Evolutionary conservation across 805 yeast genomes (phyloP).

Genomic region (Starmerella floricola): DNA sequence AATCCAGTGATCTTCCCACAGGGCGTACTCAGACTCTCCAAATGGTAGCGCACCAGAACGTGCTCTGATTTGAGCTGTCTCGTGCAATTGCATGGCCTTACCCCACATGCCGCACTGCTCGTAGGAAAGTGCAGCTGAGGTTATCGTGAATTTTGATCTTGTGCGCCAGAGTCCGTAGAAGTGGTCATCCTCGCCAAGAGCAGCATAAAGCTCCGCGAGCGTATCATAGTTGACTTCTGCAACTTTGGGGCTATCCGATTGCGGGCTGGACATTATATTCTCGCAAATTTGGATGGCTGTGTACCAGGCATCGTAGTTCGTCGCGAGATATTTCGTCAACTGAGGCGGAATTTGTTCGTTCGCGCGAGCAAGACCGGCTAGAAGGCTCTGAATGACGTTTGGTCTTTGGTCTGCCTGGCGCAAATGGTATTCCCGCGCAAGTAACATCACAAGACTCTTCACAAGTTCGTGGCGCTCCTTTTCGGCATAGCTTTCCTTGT

Average conservation of each 20-base stretch:
- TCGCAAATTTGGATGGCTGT: slow-evolving; percentile 78
- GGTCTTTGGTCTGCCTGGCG: slow-evolving; percentile 78
- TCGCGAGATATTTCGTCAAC: slow-evolving; percentile 74
- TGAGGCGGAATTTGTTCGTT: slow-evolving; percentile 80
- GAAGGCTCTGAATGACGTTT: slow-evolving; percentile 70
- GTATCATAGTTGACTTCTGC: slow-evolving; percentile 85
- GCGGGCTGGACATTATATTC: slow-evolving; percentile 45
- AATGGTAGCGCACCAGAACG: slow-evolving; percentile 90
- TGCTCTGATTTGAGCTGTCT: slow-evolving; percentile 92
- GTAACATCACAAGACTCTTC: slow-evolving; percentile 61
- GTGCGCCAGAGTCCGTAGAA: slow-evolving; percentile 97
- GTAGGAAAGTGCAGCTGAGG: slow-evolving; percentile 81
- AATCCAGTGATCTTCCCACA: slow-evolving; percentile 99
- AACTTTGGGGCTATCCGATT: slow-evolving; percentile 58
- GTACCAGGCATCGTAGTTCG: slow-evolving; percentile 83
- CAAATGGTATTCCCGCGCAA: slow-evolving; percentile 86
- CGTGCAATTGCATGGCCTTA: slow-evolving; percentile 84
- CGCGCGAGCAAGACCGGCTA: slow-evolving; percentile 65
- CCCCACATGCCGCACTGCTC: slow-evolving; percentile 96
- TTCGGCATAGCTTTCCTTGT: slow-evolving; percentile 49
- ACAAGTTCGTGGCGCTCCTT: slow-evolving; percentile 76
- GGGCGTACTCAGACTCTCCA: slow-evolving; percentile 84
- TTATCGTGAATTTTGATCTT: slow-evolving; percentile 85
- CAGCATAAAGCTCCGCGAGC: slow-evolving; percentile 73
- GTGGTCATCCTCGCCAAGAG: slow-evolving; percentile 88